Evolutionary conservation across 2,329 filamentous ascomycete species (phyloP).

Genomic region (Fusarium albidum): DNA sequence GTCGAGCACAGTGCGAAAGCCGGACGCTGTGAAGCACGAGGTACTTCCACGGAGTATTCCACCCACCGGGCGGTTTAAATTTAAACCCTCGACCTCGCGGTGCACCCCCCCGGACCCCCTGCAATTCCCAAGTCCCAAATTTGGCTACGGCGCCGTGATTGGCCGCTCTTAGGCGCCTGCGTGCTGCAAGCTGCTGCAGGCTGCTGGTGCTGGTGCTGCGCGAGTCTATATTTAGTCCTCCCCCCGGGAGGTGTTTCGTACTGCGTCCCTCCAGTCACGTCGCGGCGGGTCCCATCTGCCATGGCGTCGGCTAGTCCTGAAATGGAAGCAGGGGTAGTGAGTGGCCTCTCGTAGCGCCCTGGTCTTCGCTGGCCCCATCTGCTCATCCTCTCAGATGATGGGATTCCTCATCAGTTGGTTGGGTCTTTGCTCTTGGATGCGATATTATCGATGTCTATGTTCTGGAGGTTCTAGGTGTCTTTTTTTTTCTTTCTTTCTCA

Average conservation of each 20-base stretch:
- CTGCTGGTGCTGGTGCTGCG: constrained; percentile 12
- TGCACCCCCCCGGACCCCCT: constrained; percentile 23
- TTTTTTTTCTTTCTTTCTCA: neutral
- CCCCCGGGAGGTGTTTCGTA: constrained; percentile 39
- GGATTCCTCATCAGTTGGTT: constrained; percentile 4
- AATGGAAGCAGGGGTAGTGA: constrained; percentile 29
- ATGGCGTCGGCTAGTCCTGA: constrained; percentile 33
- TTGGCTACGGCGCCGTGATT: constrained; percentile 39
- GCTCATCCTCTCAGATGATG: constrained; percentile 20
- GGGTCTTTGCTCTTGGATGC: neutral
- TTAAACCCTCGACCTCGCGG: constrained; percentile 32
- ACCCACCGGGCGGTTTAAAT: constrained; percentile 39
- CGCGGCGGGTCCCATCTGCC: constrained; percentile 19
- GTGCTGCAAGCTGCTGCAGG: constrained; percentile 30
- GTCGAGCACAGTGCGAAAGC: constrained; percentile 31
- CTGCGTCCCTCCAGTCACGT: constrained; percentile 35
- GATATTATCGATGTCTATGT: neutral
- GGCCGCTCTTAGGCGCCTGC: constrained; percentile 43
- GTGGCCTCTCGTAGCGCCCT: constrained; percentile 36
- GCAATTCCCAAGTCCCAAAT: constrained; percentile 39
- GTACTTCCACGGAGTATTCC: constrained; percentile 28
- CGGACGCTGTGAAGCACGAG: constrained; percentile 10
- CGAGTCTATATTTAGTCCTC: constrained; percentile 46
- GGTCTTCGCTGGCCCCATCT: constrained; percentile 21
- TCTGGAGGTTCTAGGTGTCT: constrained; percentile 13